These are phyloP conservation scores for Solanum paucissectum DNA, from an alignment of 257 asterid genomes.

Conservation along the genomic window DNA sequence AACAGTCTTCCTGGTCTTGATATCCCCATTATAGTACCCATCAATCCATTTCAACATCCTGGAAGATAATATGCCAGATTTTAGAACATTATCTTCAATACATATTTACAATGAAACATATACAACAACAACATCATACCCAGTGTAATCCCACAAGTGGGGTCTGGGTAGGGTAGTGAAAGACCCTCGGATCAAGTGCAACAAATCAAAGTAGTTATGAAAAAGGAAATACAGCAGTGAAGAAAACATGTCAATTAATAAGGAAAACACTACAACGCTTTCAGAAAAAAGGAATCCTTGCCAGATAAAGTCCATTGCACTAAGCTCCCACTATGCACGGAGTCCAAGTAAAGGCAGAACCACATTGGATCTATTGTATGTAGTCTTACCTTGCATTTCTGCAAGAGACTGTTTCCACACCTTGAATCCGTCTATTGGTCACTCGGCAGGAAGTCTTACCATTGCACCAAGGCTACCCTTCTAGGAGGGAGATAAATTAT, in stretches of 20 bases:
- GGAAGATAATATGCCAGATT: neutral
- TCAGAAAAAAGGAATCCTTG: neutral
- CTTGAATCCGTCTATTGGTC: neutral
- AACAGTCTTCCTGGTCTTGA: constrained; percentile 81
- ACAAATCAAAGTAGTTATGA: neutral
- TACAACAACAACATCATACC: neutral
- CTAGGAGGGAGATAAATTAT: neutral
- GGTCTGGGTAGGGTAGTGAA: neutral
- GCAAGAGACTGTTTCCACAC: neutral
- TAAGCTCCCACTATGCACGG: neutral
- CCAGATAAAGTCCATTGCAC: neutral
- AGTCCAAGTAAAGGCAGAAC: neutral
- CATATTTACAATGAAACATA: neutral
- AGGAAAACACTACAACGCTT: neutral
- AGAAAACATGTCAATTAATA: neutral
- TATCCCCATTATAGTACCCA: constrained; percentile 95
- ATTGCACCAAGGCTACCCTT: neutral
- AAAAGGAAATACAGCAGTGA: neutral
- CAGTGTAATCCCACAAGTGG: neutral
- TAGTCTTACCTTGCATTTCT: neutral
- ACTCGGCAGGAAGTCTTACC: neutral
- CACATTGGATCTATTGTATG: neutral
- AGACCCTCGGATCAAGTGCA: neutral
- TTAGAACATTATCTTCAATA: neutral
- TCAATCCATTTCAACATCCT: constrained; percentile 80